Evolutionary conservation across 176 grass and related monocot genomes (phyloP), one percentile per base, ranked within the genome.

Genomic region (Chloris gayana): DNA sequence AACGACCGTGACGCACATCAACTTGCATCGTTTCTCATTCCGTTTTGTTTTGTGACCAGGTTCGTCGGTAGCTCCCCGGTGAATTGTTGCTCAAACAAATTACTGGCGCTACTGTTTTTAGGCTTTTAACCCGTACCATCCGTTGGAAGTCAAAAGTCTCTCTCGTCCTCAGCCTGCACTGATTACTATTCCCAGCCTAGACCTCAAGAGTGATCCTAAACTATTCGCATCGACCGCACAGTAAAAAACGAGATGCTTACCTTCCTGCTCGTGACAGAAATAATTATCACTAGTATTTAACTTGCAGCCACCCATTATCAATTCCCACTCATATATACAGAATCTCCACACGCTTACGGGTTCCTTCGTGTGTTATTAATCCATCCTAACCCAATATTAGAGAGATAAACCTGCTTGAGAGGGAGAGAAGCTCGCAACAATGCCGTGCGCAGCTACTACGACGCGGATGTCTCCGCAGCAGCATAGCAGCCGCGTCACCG

Each of bases 181-280:
- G 1, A 74, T 59, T 39, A 74, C 70, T 54, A 83, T 74, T 83
- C n/a, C 57, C 15, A 81, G 27, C 4, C 42, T 5, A 27, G 6
- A n/a, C 32, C 22, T 69, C 45, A 13, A 35, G 41, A 70, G 44
- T 73, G 68, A 66, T 33, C 44, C 80, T 85, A 68, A 80, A 88
- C 49, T 76, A 69, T 83, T 83, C 38, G 49, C 83, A 68, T 86
- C 88, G 72, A 71, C 54, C 37, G 65, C 39, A 88, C 67, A 74
- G 57, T 83, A 67, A 60, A 22, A 47, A 85, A 51, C 39, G 54
- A 62, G 37, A 30, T 19, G 17, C n/a, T 47, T 72, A 13, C 12
- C 11, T 68, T 79, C 38, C 25, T 32, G 53, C 33, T 77, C 35
- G 35, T 25, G 57, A 26, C 82, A 72, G 49, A 78, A 4, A 59